Conservation (phyloP, 352 stramenopile species). For the Phytophthora multivora region DNA sequence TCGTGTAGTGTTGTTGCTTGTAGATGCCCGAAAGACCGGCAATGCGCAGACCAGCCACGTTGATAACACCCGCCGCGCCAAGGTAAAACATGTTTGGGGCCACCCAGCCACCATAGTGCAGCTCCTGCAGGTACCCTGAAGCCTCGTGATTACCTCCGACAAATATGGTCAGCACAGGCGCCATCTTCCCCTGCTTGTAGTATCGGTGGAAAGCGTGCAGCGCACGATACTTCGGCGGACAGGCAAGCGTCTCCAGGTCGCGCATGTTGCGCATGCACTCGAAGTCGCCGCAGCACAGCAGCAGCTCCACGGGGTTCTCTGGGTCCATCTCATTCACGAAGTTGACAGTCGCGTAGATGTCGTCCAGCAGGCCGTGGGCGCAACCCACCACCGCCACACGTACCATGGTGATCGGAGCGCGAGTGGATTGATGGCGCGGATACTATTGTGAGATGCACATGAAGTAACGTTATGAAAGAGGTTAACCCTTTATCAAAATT, state of each 20-base stretch:
- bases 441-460: background rate
- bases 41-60: constrained; percentile 93
- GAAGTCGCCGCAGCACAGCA: constrained; percentile 99
- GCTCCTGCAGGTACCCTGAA: constrained; percentile 96
- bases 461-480: background rate
- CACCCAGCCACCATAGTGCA: constrained; percentile 98
- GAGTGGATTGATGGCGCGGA: constrained; percentile 6
- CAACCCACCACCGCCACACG: constrained; percentile 97
- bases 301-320: constrained; percentile 88
- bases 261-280: constrained; percentile 95
- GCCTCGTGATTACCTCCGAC: constrained; percentile 99
- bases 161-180: constrained; percentile 96
- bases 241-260: constrained; percentile 95
- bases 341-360: constrained; percentile 96
- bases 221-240: constrained; percentile 95
- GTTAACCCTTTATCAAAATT: no score
- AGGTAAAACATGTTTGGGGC: constrained; percentile 99
- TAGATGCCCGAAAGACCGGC: constrained; percentile 98
- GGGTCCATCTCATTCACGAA: constrained; percentile 90
- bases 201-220: constrained; percentile 96
- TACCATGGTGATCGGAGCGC: constrained; percentile 37
- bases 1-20: constrained; percentile 92
- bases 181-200: constrained; percentile 92
- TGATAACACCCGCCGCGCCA: constrained; percentile 93
- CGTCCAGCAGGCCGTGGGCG: constrained; percentile 97